A percentile compares a stretch with the other conserved stretches of the same genome.
phyloP scores from a whole-genome alignment of 1,284 basidiomycete species.

The Ustilago xerochloae region DNA sequence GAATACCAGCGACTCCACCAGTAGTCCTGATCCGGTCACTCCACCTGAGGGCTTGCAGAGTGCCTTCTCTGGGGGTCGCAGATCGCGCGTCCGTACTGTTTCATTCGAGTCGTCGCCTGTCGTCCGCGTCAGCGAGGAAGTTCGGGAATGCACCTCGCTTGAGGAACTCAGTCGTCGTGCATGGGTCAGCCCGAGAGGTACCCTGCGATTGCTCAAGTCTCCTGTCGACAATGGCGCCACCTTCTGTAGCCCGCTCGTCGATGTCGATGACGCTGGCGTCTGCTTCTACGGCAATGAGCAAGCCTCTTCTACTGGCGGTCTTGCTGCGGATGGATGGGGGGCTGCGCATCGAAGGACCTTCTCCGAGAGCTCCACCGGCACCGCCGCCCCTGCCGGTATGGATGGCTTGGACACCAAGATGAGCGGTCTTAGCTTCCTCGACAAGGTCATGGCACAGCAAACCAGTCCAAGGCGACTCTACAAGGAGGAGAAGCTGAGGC shows the following conservation, averaged over 20 bases:
- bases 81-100: slow-evolving; percentile 38
- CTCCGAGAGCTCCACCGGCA: slow-evolving; percentile 32
- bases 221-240: slow-evolving; percentile 38
- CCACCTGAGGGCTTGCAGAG: slow-evolving; percentile 31
- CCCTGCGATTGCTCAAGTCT: slow-evolving; percentile 48
- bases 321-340: slow-evolving; percentile 41
- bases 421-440: slow-evolving; percentile 61
- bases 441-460: slow-evolving; percentile 63
- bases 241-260: slow-evolving; percentile 31
- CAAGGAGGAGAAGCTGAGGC: slow-evolving; percentile 57
- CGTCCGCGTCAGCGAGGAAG: slow-evolving; percentile 35
- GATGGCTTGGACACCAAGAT: slow-evolving; percentile 52
- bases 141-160: slow-evolving; percentile 34
- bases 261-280: slow-evolving; percentile 51
- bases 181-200: slow-evolving; percentile 54
- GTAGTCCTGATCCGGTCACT: slow-evolving; percentile 34
- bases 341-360: slow-evolving; percentile 25
- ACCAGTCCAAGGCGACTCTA: slow-evolving; percentile 60
- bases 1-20: slow-evolving; percentile 33
- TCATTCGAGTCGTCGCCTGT: slow-evolving; percentile 48
- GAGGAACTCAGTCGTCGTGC: slow-evolving; percentile 56
- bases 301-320: slow-evolving; percentile 15
- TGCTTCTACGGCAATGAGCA: slow-evolving; percentile 26
- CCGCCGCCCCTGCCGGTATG: slow-evolving; percentile 18
- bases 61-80: slow-evolving; percentile 15